Evolutionary conservation across 169 alveolate genomes (phyloP), one percentile per base, ranked within the genome.

Genomic region (Cyclospora cayetanensis): DNA sequence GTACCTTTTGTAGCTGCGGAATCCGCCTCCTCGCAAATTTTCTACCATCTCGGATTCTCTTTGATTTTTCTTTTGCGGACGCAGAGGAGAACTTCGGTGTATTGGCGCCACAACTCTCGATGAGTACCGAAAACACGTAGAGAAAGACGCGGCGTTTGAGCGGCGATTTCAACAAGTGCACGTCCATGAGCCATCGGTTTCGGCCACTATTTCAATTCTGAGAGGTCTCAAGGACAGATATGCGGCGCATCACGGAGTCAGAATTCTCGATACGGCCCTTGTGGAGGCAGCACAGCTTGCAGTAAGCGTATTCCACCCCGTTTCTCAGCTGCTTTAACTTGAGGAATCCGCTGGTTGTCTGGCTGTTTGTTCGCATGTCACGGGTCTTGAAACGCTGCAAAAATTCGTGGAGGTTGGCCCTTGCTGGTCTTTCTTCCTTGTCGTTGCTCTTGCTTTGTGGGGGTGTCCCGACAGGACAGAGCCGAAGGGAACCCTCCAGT

Each of bases 101-200:
- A 96, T 97, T 37, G 98, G 98, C 39, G 98, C 98, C 22, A 97
- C 98, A 2, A 97, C 98, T 4, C 93, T 97, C 84, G 96, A 97
- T 88, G 98, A 97, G 84, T 97, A 97, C 88, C 92, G 98, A n/a
- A 97, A 96, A 70, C 94, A 93, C 91, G 96, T 97, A 68, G 98
- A 97, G 92, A 96, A 96, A 84, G 98, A 97, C 68, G 97, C 97
- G 39, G 98, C 98, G 9, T 77, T 97, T 66, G 98, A 97, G 93
- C 91, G 98, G 9, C 96, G 98, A n/a, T 96, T 96, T 93, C 98
- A 96, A 82, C 98, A 96, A 29, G 76, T 84, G 55, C 92, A 91
- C 66, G 95, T 95, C 37, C 97, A 95, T 77, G 98, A 96, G 92
- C 98, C 98, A 22, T 93, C 97, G 46, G 98, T 96, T n/a, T 97